Evolutionary conservation across 331 rosid species (phyloP).

Genomic region (Phaseolus coccineus): DNA sequence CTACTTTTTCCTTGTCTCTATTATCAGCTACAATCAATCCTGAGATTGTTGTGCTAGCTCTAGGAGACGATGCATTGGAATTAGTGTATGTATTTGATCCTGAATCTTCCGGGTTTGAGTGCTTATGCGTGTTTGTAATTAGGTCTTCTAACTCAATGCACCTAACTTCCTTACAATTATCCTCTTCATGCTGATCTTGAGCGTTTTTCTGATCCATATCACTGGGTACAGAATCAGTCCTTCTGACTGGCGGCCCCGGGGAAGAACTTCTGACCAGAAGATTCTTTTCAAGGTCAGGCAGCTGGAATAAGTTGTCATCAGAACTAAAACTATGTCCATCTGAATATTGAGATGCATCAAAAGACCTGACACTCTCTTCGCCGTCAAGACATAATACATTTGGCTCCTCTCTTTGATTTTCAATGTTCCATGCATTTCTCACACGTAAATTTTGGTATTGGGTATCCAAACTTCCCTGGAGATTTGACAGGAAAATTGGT

Average conservation of each 20-base stretch:
- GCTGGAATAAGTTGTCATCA: constrained; percentile 71
- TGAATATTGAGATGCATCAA: constrained; percentile 77
- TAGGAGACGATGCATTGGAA: constrained; percentile 64
- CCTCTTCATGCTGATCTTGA: constrained; percentile 69
- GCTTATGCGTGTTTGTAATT: constrained; percentile 47
- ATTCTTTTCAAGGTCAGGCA: constrained; percentile 67
- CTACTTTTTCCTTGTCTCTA: constrained; percentile 49
- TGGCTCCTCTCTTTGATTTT: constrained; percentile 55
- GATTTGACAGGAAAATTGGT: constrained; percentile 39
- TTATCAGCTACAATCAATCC: constrained; percentile 53
- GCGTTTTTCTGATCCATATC: constrained; percentile 52
- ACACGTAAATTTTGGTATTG: constrained; percentile 72
- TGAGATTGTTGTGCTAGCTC: constrained; percentile 51
- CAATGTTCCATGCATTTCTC: constrained; percentile 69
- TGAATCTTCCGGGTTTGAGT: constrained; percentile 50
- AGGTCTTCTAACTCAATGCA: constrained; percentile 77
- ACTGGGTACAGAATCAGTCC: constrained; percentile 49
- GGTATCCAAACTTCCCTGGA: constrained; percentile 62
- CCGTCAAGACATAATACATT: constrained; percentile 43
- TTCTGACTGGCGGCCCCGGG: constrained; percentile 46
- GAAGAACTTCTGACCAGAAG: constrained; percentile 55
- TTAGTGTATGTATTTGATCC: constrained; percentile 54
- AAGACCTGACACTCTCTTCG: constrained; percentile 65
- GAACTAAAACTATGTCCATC: constrained; percentile 79
- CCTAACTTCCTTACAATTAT: constrained; percentile 75